Evolutionary conservation across 257 asterid species (phyloP).

Genomic region (Solanum dulcamara): DNA sequence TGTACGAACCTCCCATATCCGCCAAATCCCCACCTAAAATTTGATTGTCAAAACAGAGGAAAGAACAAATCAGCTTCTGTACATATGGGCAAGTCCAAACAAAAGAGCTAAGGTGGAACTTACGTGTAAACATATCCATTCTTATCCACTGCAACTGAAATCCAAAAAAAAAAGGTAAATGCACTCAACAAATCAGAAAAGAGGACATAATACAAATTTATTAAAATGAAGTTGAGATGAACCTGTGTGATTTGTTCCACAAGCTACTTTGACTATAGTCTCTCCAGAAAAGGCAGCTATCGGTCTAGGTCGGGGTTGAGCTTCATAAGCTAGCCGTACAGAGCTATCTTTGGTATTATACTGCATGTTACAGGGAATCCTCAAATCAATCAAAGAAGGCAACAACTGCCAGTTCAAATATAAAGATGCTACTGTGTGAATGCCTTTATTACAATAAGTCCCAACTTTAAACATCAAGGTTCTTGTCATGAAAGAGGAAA

Average conservation of each 20-base stretch:
- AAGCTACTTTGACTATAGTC: constrained; percentile 84
- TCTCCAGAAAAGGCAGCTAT: constrained; percentile 78
- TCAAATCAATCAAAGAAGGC: not conserved
- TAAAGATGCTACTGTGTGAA: not conserved
- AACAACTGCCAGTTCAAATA: not conserved
- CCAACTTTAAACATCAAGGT: not conserved
- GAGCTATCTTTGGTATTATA: constrained; percentile 93
- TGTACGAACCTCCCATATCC: constrained; percentile 86
- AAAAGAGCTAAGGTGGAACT: constrained; percentile 22
- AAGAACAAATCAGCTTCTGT: not conserved
- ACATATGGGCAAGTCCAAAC: not conserved
- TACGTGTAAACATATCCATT: constrained; percentile 94
- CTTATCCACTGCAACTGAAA: constrained; percentile 83
- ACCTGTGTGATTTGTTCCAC: constrained; percentile 98
- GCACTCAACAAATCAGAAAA: not conserved
- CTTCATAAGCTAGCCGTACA: constrained; percentile 93
- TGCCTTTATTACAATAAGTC: not conserved
- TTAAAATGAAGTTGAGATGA: not conserved
- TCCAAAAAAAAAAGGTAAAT: constrained; percentile 12
- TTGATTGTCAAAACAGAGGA: not conserved
- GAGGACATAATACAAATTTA: not conserved
- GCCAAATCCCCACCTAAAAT: constrained; percentile 91
- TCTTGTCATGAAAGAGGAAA: not conserved
- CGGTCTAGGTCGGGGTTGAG: constrained; percentile 90
- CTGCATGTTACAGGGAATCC: constrained; percentile 27